Conservation (phyloP, 1,284 basidiomycete species). For the Wolfiporia cocos region DNA sequence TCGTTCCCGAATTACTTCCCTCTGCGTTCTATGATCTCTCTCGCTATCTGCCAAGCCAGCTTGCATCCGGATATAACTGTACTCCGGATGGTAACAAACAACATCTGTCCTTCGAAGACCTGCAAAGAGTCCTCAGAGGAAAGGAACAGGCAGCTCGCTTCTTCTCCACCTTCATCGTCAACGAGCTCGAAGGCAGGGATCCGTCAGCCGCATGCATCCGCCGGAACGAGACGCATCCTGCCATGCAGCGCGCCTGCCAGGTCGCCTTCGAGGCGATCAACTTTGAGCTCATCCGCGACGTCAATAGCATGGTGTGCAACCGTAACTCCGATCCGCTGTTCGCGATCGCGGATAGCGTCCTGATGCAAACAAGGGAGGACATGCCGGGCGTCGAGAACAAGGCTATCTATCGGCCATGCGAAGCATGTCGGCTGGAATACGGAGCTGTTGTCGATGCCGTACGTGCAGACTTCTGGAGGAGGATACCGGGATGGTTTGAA, state of each 20-base stretch:
- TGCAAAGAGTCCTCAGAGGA: slow-evolving; percentile 54
- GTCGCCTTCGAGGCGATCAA: slow-evolving; percentile 65
- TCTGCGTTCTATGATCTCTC: slow-evolving; percentile 50
- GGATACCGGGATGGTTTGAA: slow-evolving; percentile 61
- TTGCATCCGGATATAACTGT: slow-evolving; percentile 29
- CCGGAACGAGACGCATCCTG: slow-evolving; percentile 36
- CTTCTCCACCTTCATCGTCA: slow-evolving; percentile 68
- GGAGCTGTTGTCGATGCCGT: slow-evolving; percentile 46
- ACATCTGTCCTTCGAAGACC: slow-evolving; percentile 43
- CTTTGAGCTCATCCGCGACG: slow-evolving; percentile 63
- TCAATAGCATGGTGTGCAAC: slow-evolving; percentile 60
- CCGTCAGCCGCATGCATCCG: slow-evolving; percentile 45
- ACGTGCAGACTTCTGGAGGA: slow-evolving; percentile 57
- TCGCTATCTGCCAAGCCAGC: slow-evolving; percentile 37
- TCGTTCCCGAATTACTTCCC: slow-evolving; percentile 33
- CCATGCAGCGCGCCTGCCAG: slow-evolving; percentile 49
- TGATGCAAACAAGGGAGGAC: slow-evolving; percentile 54
- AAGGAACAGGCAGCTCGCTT: slow-evolving; percentile 65
- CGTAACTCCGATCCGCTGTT: slow-evolving; percentile 64
- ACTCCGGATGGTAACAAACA: slow-evolving; percentile 18
- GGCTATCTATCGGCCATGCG: slow-evolving; percentile 50
- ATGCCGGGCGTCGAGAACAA: slow-evolving; percentile 33
- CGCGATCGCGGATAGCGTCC: slow-evolving; percentile 56
- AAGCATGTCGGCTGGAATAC: slow-evolving; percentile 57
- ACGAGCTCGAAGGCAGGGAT: slow-evolving; percentile 57